Percentiles rank a stretch among this genome's conserved stretches.
Conservation (phyloP, 148 eudicot species). For the Pharnaceum exiguum region DNA sequence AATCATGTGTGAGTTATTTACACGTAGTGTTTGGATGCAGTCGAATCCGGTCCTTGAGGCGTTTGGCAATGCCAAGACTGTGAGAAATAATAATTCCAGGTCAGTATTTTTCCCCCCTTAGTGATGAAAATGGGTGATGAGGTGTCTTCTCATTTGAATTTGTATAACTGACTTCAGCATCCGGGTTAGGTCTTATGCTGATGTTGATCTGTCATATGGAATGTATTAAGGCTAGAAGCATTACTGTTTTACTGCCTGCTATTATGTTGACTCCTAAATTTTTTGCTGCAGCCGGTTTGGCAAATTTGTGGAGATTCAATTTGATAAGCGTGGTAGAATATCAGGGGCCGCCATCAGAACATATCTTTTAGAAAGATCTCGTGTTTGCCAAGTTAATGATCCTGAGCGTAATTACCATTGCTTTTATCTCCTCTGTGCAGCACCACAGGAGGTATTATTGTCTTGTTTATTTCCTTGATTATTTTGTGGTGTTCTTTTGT, state of each 20-base stretch:
- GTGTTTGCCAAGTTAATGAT: slow-evolving; percentile 88
- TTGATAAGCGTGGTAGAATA: slow-evolving; percentile 97
- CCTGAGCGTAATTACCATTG: slow-evolving; percentile 99
- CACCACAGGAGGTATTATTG: slow-evolving; percentile 78
- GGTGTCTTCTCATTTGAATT: background rate
- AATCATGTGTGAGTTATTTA: slow-evolving; percentile 3
- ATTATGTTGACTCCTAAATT: slow-evolving; percentile 6
- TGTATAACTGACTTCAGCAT: background rate
- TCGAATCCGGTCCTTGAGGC: slow-evolving; percentile 99
- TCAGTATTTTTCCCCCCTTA: slow-evolving; percentile 23
- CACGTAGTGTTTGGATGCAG: slow-evolving; percentile 43
- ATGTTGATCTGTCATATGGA: too few species aligned
- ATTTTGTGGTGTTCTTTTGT: background rate
- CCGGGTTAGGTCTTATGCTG: too few species aligned
- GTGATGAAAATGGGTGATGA: background rate
- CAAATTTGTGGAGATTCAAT: slow-evolving; percentile 97
- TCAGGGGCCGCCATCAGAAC: slow-evolving; percentile 99
- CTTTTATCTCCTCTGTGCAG: slow-evolving; percentile 98
- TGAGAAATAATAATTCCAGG: slow-evolving; percentile 99
- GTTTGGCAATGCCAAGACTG: slow-evolving; percentile 98
- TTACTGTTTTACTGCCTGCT: too few species aligned
- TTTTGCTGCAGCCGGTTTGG: slow-evolving; percentile 84
- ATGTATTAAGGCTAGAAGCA: too few species aligned
- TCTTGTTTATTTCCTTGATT: background rate
- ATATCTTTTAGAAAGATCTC: slow-evolving; percentile 92